Base-by-base conservation (phyloP, 495 filamentous ascomycete species). In the Hypoxylon rickii region DNA sequence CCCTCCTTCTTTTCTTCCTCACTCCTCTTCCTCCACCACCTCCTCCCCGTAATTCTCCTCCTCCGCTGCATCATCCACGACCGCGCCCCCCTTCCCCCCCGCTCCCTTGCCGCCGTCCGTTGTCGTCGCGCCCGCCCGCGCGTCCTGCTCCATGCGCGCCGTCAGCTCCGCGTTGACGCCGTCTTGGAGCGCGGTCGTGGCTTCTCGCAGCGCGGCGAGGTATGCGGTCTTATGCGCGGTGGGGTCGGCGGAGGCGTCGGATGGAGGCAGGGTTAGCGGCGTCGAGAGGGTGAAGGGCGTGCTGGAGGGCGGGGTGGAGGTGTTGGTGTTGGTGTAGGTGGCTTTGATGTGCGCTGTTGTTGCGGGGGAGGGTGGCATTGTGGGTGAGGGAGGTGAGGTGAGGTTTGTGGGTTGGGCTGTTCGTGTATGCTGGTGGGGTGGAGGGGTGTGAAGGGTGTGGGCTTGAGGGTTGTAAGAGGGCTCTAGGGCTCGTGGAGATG, bases 131-230 rank as follows among this genome's bases (percentile, higher is more conserved):
- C 60, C 65, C 3, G 73, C 79, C 16, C 65, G 64, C 12, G 63
- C 67, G 55, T 90, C 94, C 58, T 89, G 87, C 46, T 92, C 91
- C 93, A 98, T 98, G 32, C 85, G 83, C 55, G 76, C 71, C 17
- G 94, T 98, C 55, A 98, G 77, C 65, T 92, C 90, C 22, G 71
- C 74, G 74, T 98, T 98, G 65, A 97, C 76, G 12, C 83, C 76
- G 13, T 80, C 83, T 61, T 97, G 94, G 7, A 92, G 64, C 15
- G 73, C 61, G 2, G 75, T 69, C 3, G 86, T 77, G 0, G 83
- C 78, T 7, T 76, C 65, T n/a, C 88, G 85, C 1, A 97, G 80
- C 3, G 76, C 73, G 19, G 71, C 54, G 21, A 98, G 81, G 67
- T 94, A 92, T 2, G 77, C 69, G 2, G 81, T 83, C 58, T 90